Percentiles rank a stretch among this genome's conserved stretches.
Evolutionary conservation across 129 eudicot species (phyloP).

Genomic region (Glebionis coronaria): DNA sequence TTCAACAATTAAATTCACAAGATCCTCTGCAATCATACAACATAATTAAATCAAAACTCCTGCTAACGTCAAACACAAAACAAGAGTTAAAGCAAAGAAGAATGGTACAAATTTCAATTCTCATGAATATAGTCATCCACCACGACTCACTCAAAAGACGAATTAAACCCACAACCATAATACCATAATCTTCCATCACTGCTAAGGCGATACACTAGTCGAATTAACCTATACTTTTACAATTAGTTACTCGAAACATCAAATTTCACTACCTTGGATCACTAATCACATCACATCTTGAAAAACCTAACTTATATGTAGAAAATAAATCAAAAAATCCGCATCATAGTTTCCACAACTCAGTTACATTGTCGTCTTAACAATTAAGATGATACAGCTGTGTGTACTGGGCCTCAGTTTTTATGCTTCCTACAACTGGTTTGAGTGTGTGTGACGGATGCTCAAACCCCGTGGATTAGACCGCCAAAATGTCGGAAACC

Average conservation of each 20-base stretch:
- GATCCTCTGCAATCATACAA: slow-evolving; percentile 40
- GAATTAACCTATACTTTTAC: not conserved
- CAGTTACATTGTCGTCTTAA: too few relatives aligned
- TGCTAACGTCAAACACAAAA: slow-evolving; percentile 13
- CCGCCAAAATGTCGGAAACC: too few relatives aligned
- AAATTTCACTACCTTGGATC: not conserved
- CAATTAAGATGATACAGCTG: too few relatives aligned
- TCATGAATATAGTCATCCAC: slow-evolving; percentile 9
- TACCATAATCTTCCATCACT: not conserved
- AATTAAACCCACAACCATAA: not conserved
- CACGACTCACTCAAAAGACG: slow-evolving; percentile 4
- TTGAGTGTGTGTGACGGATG: too few relatives aligned
- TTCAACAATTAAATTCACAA: slow-evolving; percentile 53
- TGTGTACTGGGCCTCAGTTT: too few relatives aligned
- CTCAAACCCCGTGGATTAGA: too few relatives aligned
- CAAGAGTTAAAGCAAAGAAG: not conserved
- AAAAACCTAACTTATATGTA: not conserved
- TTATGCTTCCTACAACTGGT: too few relatives aligned
- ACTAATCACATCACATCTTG: not conserved
- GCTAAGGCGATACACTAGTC: too few relatives aligned
- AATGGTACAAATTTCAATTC: not conserved
- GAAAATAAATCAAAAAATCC: too few relatives aligned
- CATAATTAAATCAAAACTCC: slow-evolving; percentile 15
- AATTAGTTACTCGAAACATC: not conserved
- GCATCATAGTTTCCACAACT: too few relatives aligned